Conservation (phyloP, 2,329 filamentous ascomycete species). For the Cercospora sojina region DNA sequence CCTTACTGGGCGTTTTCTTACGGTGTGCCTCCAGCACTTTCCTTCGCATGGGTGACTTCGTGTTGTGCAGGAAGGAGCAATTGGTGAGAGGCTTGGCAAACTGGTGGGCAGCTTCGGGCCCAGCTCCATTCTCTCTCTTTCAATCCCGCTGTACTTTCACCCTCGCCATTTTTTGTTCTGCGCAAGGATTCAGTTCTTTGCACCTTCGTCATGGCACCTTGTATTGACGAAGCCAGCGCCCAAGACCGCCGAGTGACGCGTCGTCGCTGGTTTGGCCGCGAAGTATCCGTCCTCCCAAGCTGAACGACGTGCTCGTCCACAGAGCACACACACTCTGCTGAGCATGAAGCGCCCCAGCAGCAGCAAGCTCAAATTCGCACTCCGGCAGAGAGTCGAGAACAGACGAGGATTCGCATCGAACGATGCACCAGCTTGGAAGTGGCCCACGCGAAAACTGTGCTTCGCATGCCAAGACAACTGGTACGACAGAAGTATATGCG, state of each 20-base stretch:
- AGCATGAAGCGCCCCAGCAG: background rate
- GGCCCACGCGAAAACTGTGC: background rate
- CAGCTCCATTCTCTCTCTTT: background rate
- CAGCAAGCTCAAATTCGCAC: background rate
- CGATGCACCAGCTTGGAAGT: background rate
- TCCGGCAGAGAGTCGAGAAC: background rate
- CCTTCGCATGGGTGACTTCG: no score
- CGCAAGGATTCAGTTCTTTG: background rate
- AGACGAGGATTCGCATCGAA: background rate
- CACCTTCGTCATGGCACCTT: background rate
- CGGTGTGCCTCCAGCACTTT: no score
- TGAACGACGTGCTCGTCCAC: background rate
- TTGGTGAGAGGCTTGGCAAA: background rate
- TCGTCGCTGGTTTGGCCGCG: background rate
- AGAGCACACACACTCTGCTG: background rate
- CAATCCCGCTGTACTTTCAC: background rate
- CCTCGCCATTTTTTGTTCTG: background rate
- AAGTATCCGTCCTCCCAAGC: background rate
- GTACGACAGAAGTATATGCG: background rate
- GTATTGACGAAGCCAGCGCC: background rate
- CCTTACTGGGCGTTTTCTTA: no score
- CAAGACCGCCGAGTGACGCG: background rate
- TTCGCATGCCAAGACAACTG: background rate
- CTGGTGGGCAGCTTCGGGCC: background rate
- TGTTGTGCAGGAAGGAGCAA: background rate